These are phyloP conservation scores for Phyllosticta citrichinensis DNA, from an alignment of 2,329 filamentous ascomycete genomes.

Conservation along the genomic window DNA sequence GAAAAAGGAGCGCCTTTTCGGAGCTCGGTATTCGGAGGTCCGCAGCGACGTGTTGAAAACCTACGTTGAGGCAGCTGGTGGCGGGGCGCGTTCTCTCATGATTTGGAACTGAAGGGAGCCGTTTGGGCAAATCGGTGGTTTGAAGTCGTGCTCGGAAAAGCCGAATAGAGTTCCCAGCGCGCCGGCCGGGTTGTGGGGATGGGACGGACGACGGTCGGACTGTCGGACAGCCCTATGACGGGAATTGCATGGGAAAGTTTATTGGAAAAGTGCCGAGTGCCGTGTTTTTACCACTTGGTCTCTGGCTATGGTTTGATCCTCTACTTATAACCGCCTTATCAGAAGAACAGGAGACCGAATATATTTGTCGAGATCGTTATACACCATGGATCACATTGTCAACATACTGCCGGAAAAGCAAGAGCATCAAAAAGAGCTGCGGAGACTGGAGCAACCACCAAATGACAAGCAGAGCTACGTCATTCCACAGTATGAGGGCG, in stretches of 20 bases:
- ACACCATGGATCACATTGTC: neutral
- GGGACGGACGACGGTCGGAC: neutral
- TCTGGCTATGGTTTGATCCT: neutral
- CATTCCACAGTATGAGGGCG: conserved; percentile 40
- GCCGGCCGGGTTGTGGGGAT: neutral
- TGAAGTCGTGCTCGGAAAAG: neutral
- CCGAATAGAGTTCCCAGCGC: neutral
- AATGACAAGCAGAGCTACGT: conserved; percentile 33
- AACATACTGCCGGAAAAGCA: neutral
- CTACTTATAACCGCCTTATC: neutral
- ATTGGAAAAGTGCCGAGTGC: neutral
- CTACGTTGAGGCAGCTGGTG: too few species aligned
- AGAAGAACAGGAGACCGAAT: neutral
- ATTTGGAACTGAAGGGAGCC: too few species aligned
- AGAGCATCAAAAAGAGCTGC: neutral
- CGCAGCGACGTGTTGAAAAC: too few species aligned
- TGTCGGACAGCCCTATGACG: neutral
- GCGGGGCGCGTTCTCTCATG: too few species aligned
- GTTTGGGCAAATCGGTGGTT: neutral
- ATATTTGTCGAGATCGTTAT: neutral
- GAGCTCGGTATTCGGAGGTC: too few species aligned
- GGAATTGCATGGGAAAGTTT: neutral
- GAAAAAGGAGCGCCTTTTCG: too few species aligned
- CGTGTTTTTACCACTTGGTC: neutral
- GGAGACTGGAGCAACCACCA: conserved; percentile 22